phyloP scores from a whole-genome alignment of 2,329 filamentous ascomycete genomes.

The Pseudogymnoascus sp. region DNA sequence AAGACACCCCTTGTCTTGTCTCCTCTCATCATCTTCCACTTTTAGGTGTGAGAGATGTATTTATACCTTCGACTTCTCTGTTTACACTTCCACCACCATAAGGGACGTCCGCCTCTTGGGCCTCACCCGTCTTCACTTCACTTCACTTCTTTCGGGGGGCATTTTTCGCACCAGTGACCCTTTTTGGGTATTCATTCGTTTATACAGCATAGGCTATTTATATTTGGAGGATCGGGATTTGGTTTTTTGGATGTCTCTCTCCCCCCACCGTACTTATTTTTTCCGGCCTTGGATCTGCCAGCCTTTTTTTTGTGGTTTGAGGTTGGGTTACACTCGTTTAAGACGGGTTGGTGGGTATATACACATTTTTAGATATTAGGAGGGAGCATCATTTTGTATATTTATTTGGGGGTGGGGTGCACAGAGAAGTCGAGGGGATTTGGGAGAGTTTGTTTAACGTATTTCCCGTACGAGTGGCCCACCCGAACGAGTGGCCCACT shows the following conservation, averaged over 20 bases:
- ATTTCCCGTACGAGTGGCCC: no score
- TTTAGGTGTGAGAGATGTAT: constrained; percentile 5
- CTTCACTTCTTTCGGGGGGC: background rate
- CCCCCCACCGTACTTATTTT: background rate
- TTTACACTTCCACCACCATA: background rate
- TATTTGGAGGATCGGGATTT: background rate
- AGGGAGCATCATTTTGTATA: background rate
- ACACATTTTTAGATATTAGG: background rate
- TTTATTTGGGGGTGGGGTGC: background rate
- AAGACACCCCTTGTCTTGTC: background rate
- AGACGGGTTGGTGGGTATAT: constrained; percentile 5
- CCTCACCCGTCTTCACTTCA: background rate
- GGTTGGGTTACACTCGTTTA: constrained; percentile 5
- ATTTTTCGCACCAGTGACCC: background rate
- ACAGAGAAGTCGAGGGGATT: background rate
- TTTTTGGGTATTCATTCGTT: constrained; percentile 3
- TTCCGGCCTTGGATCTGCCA: background rate
- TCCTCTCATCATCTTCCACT: constrained; percentile 1
- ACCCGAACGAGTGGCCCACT: no score
- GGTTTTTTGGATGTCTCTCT: background rate
- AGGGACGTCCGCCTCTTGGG: background rate
- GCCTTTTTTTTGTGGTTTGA: background rate
- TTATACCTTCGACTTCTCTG: constrained; percentile 8
- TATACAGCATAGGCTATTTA: constrained; percentile 5
- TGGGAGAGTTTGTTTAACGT: background rate